Evolutionary conservation across 345 rosid species (phyloP).

Genomic region (Nasturtium officinale): DNA sequence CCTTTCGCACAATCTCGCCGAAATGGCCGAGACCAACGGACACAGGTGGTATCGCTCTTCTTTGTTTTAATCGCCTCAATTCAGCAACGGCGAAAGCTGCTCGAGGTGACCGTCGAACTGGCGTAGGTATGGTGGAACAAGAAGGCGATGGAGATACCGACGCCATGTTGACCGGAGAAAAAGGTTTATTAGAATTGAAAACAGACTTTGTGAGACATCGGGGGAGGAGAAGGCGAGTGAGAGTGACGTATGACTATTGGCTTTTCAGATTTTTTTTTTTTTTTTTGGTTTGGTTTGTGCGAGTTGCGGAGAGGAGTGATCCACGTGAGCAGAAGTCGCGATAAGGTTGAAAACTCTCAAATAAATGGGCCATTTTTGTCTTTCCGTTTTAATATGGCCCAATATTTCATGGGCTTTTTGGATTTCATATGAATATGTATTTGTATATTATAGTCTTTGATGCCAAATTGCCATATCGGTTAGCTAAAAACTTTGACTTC

Average conservation of each 20-base stretch:
- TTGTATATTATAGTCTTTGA: too few relatives aligned
- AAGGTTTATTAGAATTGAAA: not conserved
- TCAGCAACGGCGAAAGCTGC: constrained; percentile 36
- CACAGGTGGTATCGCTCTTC: constrained; percentile 27
- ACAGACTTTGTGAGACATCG: constrained; percentile 20
- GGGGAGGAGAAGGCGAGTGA: constrained; percentile 5
- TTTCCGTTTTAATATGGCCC: not conserved
- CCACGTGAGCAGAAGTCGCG: constrained; percentile 23
- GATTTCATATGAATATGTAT: too few relatives aligned
- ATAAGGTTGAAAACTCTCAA: constrained; percentile 26
- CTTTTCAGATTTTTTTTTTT: not conserved
- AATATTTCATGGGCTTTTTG: not conserved
- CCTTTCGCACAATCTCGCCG: constrained; percentile 62
- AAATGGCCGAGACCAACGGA: constrained; percentile 65
- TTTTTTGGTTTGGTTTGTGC: not conserved
- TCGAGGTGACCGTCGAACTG: constrained; percentile 28
- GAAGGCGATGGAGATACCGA: constrained; percentile 39
- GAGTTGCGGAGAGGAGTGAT: constrained; percentile 32
- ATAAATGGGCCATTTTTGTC: not conserved
- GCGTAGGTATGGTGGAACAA: constrained; percentile 31
- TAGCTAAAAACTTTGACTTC: not conserved
- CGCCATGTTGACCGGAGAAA: constrained; percentile 39
- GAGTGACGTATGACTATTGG: not conserved
- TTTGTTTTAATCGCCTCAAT: constrained; percentile 42
- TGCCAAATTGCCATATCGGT: too few relatives aligned